These are phyloP conservation scores for Sporisorium reilianum DNA, from an alignment of 1,284 basidiomycete genomes.

Conservation along the genomic window DNA sequence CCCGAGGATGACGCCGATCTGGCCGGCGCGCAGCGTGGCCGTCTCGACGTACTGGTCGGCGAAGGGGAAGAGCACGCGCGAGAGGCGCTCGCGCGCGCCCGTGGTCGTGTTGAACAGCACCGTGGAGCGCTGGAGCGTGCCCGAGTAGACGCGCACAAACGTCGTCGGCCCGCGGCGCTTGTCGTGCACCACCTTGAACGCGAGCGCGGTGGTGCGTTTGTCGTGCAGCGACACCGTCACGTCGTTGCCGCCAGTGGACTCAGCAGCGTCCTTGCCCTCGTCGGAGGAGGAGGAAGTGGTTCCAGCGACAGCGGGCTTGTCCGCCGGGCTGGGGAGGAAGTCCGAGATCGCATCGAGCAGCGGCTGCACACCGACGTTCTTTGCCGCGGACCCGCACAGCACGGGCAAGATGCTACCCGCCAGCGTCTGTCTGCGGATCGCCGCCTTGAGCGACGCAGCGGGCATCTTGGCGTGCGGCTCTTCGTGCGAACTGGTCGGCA, in stretches of 20 bases:
- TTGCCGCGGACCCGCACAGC: slow-evolving; percentile 84
- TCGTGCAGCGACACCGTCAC: slow-evolving; percentile 33
- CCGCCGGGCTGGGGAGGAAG: slow-evolving; percentile 80
- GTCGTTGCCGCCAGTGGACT: slow-evolving; percentile 58
- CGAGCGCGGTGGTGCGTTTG: slow-evolving; percentile 71
- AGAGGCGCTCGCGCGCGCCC: slow-evolving; percentile 79
- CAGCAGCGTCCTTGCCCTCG: background rate
- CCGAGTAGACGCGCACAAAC: slow-evolving; percentile 88
- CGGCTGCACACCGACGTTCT: slow-evolving; percentile 83
- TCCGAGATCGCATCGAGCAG: slow-evolving; percentile 84
- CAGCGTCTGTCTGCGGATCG: slow-evolving; percentile 79
- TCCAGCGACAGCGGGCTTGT: slow-evolving; percentile 44
- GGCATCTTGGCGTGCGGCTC: slow-evolving; percentile 74
- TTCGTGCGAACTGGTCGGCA: slow-evolving; percentile 72
- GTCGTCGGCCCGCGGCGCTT: slow-evolving; percentile 88
- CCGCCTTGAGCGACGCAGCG: slow-evolving; percentile 62
- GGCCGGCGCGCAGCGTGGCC: slow-evolving; percentile 82
- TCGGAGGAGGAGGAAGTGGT: slow-evolving; percentile 7
- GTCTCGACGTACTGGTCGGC: slow-evolving; percentile 84
- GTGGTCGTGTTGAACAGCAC: slow-evolving; percentile 79
- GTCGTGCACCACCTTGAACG: slow-evolving; percentile 91
- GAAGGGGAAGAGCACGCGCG: slow-evolving; percentile 83
- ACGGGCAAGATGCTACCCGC: slow-evolving; percentile 80
- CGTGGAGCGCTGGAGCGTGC: slow-evolving; percentile 75
- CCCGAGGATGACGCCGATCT: slow-evolving; percentile 86